Evolutionary conservation across 495 filamentous ascomycete genomes (phyloP), one percentile per base, ranked within the genome.

Genomic region (Aspergillus ostianus): DNA sequence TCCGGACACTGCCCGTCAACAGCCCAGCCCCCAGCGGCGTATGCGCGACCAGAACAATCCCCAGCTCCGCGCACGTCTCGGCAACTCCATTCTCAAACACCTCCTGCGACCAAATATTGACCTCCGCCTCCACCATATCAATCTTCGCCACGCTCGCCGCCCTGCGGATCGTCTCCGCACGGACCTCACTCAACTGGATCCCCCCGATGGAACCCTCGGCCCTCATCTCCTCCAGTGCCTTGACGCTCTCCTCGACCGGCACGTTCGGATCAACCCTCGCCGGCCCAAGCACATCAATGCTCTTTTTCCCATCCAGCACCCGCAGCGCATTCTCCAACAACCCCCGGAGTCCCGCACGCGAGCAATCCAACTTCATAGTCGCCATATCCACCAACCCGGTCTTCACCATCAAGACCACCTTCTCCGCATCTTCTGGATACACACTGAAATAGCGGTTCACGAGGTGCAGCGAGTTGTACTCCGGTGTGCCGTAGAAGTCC

Each of bases 261-360:
- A 77, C 75, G 0, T 82, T 80, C 17, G 74, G 78, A 64, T 92
- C 90, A 6, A 88, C 77, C 2, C 90, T 77, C 19, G 84, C 88
- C 58, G 72, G 83, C 66, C 90, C 86, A 62, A 90, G 93, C 46
- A 91, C 78, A 67, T 93, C 88, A 46, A 93, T 73, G 57, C 81
- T 86, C 77, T 91, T 91, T 61, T 82, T 85, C 2, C 86, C 87
- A 26, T 84, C 83, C 15, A 91, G 77, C 30, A 82, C 66, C 29
- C 67, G 69, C 46, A 89, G 65, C 46, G 72, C 77, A 63, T 79
- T 79, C 52, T 90, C 84, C 48, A 91, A 70, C 30, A 76, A 80
- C 23, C 75, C 68, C 1, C 80, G 76, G 3, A 85, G 70, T 36
- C 72, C 73, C 58, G 80, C 80, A 21, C 77, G 74, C 17, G 77